phyloP scores from a whole-genome alignment of 2,329 filamentous ascomycete species.

The Aspergillus sergii region DNA sequence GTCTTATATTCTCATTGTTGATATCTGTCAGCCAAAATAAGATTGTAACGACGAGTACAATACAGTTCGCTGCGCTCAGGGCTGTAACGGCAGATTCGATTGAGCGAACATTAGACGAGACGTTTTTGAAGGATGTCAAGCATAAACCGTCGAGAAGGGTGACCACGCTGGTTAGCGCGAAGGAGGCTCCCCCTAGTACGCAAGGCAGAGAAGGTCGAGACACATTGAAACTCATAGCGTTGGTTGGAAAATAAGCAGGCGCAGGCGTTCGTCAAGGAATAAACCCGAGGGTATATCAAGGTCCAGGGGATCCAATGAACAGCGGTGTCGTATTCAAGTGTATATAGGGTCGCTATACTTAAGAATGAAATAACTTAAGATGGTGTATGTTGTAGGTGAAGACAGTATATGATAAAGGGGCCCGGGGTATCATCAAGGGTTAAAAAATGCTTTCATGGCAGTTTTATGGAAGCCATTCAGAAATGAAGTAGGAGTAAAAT shows the following conservation, averaged over 20 bases:
- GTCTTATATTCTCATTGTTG: conserved; percentile 10
- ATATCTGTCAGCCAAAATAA: conserved; percentile 23
- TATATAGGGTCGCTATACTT: background rate
- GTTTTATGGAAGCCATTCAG: background rate
- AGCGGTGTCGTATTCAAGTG: background rate
- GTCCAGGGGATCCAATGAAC: background rate
- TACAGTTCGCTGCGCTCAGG: conserved; percentile 30
- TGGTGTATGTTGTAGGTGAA: background rate
- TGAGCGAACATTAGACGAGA: conserved; percentile 16
- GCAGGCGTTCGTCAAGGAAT: background rate
- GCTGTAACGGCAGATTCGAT: conserved; percentile 28
- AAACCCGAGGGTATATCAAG: background rate
- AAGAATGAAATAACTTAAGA: conserved; percentile 9
- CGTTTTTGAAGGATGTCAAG: conserved; percentile 25
- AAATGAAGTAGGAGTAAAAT: background rate
- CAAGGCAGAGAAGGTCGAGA: conserved; percentile 14
- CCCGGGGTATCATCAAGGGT: background rate
- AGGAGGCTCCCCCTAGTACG: conserved; percentile 27
- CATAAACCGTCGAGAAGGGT: conserved; percentile 35
- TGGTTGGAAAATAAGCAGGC: background rate
- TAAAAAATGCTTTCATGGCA: background rate
- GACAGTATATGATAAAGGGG: background rate
- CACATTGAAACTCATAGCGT: background rate
- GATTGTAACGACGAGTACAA: conserved; percentile 22
- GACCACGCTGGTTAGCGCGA: conserved; percentile 27